These are phyloP conservation scores for Epichloe sylvatica DNA, from an alignment of 2,329 filamentous ascomycete species.

Conservation along the genomic window DNA sequence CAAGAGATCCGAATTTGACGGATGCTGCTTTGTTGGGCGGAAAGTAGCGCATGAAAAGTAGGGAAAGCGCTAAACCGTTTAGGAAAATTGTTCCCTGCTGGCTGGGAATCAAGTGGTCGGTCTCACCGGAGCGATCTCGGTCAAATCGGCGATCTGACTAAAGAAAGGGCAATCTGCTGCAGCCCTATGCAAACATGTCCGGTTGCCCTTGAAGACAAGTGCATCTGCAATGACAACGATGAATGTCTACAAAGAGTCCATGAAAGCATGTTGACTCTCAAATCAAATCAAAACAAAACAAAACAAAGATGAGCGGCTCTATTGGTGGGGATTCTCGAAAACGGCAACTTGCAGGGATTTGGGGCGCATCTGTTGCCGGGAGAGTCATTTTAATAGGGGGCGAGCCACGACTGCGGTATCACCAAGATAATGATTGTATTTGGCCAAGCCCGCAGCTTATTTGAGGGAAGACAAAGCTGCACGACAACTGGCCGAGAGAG, in stretches of 20 bases:
- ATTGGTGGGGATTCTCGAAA: background rate
- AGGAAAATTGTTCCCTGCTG: background rate
- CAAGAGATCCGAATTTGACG: too few species aligned
- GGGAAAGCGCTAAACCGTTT: background rate
- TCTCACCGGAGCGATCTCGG: background rate
- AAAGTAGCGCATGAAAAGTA: too few species aligned
- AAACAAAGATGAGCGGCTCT: too few species aligned
- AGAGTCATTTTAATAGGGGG: background rate
- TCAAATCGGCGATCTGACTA: background rate
- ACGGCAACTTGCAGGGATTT: background rate
- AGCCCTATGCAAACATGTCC: background rate
- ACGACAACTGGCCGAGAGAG: background rate
- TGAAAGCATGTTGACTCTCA: background rate
- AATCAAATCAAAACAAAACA: too few species aligned
- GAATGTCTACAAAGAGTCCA: background rate
- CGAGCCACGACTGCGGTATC: background rate
- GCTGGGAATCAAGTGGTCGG: background rate
- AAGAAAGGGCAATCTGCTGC: background rate
- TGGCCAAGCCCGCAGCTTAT: background rate
- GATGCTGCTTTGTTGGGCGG: too few species aligned
- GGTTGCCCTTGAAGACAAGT: background rate
- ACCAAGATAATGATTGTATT: background rate
- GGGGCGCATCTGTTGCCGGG: too few species aligned
- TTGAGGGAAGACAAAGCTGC: background rate
- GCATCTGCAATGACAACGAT: background rate